Percentiles rank a stretch among this genome's conserved stretches.
phyloP scores from a whole-genome alignment of 2,329 filamentous ascomycete genomes.

The Aspergillus candidus region DNA sequence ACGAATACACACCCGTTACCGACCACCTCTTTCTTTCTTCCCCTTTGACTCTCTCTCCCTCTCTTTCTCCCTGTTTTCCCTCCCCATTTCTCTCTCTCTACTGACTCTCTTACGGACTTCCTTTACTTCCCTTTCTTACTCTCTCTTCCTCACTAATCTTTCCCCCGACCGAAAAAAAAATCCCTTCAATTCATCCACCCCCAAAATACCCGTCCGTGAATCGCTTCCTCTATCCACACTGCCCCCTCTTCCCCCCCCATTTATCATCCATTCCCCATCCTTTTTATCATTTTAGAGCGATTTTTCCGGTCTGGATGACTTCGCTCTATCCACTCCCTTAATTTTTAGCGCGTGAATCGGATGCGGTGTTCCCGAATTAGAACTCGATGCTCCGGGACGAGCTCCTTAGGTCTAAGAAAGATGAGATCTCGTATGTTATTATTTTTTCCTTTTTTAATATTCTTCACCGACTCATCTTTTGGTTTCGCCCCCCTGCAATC shows the following conservation, averaged over 20 bases:
- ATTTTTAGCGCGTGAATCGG: slow-evolving; percentile 45
- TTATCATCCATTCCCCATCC: slow-evolving; percentile 19
- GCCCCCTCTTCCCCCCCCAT: too few relatives aligned
- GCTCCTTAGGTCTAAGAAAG: slow-evolving; percentile 45
- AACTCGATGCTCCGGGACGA: slow-evolving; percentile 46
- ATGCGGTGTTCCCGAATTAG: slow-evolving; percentile 44
- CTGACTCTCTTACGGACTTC: too few relatives aligned
- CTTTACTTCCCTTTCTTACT: slow-evolving; percentile 6
- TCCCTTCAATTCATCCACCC: slow-evolving; percentile 20
- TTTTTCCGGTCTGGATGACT: slow-evolving; percentile 41
- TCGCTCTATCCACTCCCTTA: slow-evolving; percentile 31
- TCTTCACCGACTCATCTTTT: slow-evolving; percentile 18
- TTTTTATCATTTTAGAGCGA: slow-evolving; percentile 42
- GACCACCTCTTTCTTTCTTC: slow-evolving; percentile 11
- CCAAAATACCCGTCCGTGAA: too few relatives aligned
- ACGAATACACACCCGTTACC: slow-evolving; percentile 7
- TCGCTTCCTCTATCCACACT: too few relatives aligned
- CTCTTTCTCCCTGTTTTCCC: too few relatives aligned
- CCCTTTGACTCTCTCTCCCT: slow-evolving; percentile 1
- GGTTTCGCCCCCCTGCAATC: slow-evolving; percentile 14
- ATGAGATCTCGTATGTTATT: slow-evolving; percentile 46
- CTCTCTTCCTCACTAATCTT: slow-evolving; percentile 18
- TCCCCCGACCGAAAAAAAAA: slow-evolving; percentile 25
- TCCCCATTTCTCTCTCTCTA: too few relatives aligned
- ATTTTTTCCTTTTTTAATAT: slow-evolving; percentile 18